Evolutionary conservation across 345 rosid species (phyloP), one percentile per base, ranked within the genome.

Genomic region (Arabidopsis arenosa): DNA sequence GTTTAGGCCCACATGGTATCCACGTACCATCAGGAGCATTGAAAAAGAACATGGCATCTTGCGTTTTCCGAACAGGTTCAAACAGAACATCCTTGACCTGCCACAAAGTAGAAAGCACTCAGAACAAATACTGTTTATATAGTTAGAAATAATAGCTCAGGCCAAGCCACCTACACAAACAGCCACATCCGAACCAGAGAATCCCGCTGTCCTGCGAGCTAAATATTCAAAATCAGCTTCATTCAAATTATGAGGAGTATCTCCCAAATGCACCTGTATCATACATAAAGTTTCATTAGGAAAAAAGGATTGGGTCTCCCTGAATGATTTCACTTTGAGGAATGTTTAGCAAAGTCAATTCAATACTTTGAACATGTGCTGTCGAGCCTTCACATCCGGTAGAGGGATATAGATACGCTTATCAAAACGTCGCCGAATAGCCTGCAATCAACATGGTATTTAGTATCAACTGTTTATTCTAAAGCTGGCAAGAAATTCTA

Each of bases 341-440:
- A 74, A 41, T 18, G 28, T 49, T 9, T 48, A 32, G 37, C 36
- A 33, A 26, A n/a, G 30, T 52, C 36, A 68, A 32, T 41, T 33
- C 28, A 72, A 61, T 80, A 93, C 98, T 80, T 93, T 93, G 85
- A 93, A 93, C 86, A 90, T 93, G 70, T 90, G 93, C 56, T 89
- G 95, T 33, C 98, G 85, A 73, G 98, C 98, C 86, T 93, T 93
- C 75, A 37, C 33, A 73, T 93, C 98, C 10, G 98, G 98, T 21
- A 93, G 95, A 32, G 98, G 98, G 76, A 90, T 93, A 67, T 93
- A 90, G 75, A 93, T 93, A 41, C 98, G 91, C 87, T 93, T 93
- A 81, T 93, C 98, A 80, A 93, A 93, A 73, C 95, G 98, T 39
- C 98, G 78, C 66, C 96, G 66, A 66, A 93, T 89, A 56, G 96